Evolutionary conservation across 2,329 filamentous ascomycete genomes (phyloP), one percentile per base, ranked within the genome.

Genomic region (Fusarium caatingaense): DNA sequence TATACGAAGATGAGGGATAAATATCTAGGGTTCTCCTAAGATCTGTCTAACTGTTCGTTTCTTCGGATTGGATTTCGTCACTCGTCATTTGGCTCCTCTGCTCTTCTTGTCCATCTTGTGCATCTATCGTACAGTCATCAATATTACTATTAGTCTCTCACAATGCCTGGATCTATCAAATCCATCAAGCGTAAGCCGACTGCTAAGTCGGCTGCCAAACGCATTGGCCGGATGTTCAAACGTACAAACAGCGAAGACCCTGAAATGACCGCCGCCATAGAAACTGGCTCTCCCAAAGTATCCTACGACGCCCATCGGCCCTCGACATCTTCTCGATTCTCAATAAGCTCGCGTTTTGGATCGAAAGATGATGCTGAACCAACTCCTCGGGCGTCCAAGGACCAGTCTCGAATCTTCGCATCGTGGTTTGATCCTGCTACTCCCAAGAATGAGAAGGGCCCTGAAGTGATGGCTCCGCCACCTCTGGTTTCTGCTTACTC

Each of bases 181-280:
- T 72, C 69, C 20, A 25, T 72, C 16, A 71, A 71, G 46, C 59
- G 61, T 9, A 58, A 56, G 30, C 61, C 68, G 28, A 48, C 56
- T 6, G 65, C 68, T 18, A 72, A 72, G 55, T 64, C 61, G 25
- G 61, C 69, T 51, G 69, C 68, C 34, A 71, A 71, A 15, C 68
- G 69, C 16, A 71, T 71, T 21, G 64, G 69, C 45, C 61, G 69
- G 8, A 72, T 71, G 42, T 71, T 72, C 20, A 71, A 62, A 30
- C 60, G 65, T 8, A 59, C 53, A 46, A 72, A 61, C 46, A 69
- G 48, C 16, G 57, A 71, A 7, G 65, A 47, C 18, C n/a, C 55
- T 1, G 69, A 72, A 7, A 44, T 34, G 28, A 60, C 28, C 18
- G 27, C 42, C 6, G 28, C 57, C 1, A 32, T 28, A 4, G 65